These are phyloP conservation scores for Myxozyma mucilagina DNA, from an alignment of 805 yeast species.

Conservation along the genomic window DNA sequence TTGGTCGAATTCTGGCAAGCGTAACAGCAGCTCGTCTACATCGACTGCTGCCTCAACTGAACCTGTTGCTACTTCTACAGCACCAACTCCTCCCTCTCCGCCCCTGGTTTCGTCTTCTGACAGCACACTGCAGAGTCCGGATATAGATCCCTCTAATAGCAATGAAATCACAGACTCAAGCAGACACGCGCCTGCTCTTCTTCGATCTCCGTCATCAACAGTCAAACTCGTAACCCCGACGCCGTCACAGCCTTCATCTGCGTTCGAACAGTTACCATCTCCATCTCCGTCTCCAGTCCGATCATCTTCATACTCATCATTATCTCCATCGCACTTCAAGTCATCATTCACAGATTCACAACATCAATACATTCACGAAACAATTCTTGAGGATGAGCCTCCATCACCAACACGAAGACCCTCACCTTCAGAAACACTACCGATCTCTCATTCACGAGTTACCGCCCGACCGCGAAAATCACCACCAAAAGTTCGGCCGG, in stretches of 20 bases:
- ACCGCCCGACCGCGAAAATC: constrained; percentile 17
- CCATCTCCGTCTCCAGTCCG: constrained; percentile 1
- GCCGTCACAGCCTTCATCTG: not conserved
- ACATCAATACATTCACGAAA: constrained; percentile 7
- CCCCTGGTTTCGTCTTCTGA: not conserved
- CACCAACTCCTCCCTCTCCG: not conserved
- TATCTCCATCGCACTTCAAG: constrained; percentile 8
- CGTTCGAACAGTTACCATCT: not conserved
- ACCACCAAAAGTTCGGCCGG: constrained; percentile 15
- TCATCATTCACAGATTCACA: not conserved
- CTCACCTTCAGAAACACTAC: not conserved
- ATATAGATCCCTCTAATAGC: too few species aligned
- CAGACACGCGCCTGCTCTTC: not conserved
- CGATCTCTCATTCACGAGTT: constrained; percentile 1
- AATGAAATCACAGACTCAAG: too few species aligned
- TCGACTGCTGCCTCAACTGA: too few species aligned
- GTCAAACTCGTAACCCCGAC: not conserved
- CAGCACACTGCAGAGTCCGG: too few species aligned
- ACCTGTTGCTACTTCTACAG: not conserved
- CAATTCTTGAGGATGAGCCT: constrained; percentile 10
- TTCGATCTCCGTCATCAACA: not conserved
- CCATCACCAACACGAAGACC: not conserved
- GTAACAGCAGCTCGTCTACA: too few species aligned
- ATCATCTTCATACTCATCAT: constrained; percentile 6
- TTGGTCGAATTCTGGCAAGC: constrained; percentile 6